Conservation (phyloP, 2,329 filamentous ascomycete genomes). For the Parastagonospora nodorum region DNA sequence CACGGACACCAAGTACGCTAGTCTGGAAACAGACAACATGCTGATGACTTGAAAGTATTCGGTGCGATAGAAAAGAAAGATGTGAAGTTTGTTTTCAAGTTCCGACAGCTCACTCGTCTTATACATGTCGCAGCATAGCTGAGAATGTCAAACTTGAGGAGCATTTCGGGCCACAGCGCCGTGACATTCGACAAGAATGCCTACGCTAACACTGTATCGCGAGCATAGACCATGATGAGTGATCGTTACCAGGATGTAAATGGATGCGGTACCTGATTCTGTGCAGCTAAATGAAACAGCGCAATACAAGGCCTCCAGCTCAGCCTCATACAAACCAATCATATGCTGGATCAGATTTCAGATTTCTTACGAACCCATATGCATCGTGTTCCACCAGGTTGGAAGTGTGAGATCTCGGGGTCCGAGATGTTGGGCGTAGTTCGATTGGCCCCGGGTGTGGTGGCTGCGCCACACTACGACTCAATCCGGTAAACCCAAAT, state of each 20-base stretch:
- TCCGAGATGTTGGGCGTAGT: not conserved
- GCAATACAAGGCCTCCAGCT: not conserved
- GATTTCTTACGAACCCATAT: not conserved
- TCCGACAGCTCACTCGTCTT: not conserved
- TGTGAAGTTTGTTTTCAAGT: not conserved
- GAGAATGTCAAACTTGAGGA: not conserved
- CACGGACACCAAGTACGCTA: not conserved
- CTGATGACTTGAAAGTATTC: not conserved
- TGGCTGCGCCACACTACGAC: not conserved
- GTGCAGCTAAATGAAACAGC: not conserved
- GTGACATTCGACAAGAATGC: not conserved
- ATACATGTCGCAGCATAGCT: not conserved
- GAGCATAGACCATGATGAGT: not conserved
- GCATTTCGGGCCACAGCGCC: not conserved
- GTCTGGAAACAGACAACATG: not conserved
- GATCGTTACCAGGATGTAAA: not conserved
- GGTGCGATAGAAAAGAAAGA: not conserved
- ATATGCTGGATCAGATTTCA: not conserved
- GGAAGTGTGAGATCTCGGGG: not conserved
- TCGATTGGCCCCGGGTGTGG: not conserved
- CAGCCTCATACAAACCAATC: not conserved
- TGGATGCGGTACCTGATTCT: not conserved
- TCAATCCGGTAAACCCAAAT: not conserved
- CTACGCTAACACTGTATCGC: not conserved
- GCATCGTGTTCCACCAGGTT: not conserved